Evolutionary conservation across 106 monocot species (phyloP), one percentile per base, ranked within the genome.

Genomic region (Dioscorea dumetorum): DNA sequence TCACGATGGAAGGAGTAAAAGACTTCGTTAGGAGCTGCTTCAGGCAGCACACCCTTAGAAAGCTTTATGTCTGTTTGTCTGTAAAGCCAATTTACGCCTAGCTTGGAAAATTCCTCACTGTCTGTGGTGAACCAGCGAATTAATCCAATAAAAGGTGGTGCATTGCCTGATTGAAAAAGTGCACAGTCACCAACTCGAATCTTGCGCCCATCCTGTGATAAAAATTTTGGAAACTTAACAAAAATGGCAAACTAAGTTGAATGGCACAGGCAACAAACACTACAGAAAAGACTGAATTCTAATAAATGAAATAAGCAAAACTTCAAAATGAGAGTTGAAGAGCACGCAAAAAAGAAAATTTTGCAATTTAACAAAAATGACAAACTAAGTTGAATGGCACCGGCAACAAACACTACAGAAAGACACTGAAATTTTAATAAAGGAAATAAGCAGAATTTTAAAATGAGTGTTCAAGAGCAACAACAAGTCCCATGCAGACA

Each of bases 1-100:
- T 81, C 90, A 73, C 74, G 70, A 57, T 87, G 84, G 65, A 87
- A 84, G 41, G 81, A 87, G 65, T 87, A 91, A 51, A 91, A 86
- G 21, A 90, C 78, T 70, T 87, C 76, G 64, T 86, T 81, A 57
- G 84, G 78, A 66, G 84, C 82, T 53, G 85, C 74, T 70, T 87
- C 87, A 28, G 70, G 63, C 66, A 78, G 67, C 23, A 67, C 75
- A 18, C 82, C 82, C 70, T 78, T 82, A 17, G 72, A 63, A 67
- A 91, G 81, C 68, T 91, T 87, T 48, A 83, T 24, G 22, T 86
- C 83, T 72, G 86, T 64, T 62, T 81, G 79, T 72, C 90, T 64
- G 35, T 84, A 85, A 50, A 91, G 76, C 87, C 87, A 83, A 72
- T 83, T 87, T 33, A 91, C 86, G 62, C 70, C 67, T 61, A 87